Evolutionary conservation across 495 filamentous ascomycete species (phyloP), one percentile per base, ranked within the genome.

Genomic region (Hypoxylon intermedium): DNA sequence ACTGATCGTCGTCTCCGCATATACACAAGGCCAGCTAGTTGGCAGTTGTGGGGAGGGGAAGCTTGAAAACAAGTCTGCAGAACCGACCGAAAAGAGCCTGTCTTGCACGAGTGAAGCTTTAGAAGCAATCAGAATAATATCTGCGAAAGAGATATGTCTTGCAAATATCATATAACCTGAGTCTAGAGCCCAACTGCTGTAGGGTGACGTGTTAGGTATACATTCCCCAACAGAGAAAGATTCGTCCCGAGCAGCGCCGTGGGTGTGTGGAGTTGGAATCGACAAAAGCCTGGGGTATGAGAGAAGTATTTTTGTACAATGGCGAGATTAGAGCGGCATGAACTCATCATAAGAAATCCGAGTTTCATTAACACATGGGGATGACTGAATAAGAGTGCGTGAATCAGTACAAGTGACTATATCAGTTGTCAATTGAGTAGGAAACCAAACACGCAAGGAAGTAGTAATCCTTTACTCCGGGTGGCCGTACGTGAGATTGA

Each of bases 81-180:
- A 52, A n/a, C n/a, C n/a, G n/a, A n/a, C n/a, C n/a, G n/a, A n/a
- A n/a, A n/a, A 43, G 56, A 46, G 46, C 41, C 23, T 9, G 16
- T 41, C 41, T 43, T 41, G 38, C 47, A 65, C 56, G 56, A 57
- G 57, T 53, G 30, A 37, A 36, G 34, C 28, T 12, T 24, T 56
- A 47, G 46, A 57, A 51, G 26, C 20, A 30, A 38, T 56, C 13
- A 30, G 45, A 59, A 65, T 56, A n/a, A n/a, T n/a, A n/a, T n/a
- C n/a, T n/a, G n/a, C 44, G 45, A 65, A 52, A n/a, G 56, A 46
- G 19, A 13, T 33, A 6, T 38, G n/a, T 41, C 42, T 41, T 48
- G 47, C 21, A 31, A 60, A 41, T 56, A 51, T 63, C 67, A 70
- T 60, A 66, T 72, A 69, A 70, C 69, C 67, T 72, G 64, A 64